Conservation (phyloP, 495 filamentous ascomycete species). For the Pseudoneurospora amorphoporcata region DNA sequence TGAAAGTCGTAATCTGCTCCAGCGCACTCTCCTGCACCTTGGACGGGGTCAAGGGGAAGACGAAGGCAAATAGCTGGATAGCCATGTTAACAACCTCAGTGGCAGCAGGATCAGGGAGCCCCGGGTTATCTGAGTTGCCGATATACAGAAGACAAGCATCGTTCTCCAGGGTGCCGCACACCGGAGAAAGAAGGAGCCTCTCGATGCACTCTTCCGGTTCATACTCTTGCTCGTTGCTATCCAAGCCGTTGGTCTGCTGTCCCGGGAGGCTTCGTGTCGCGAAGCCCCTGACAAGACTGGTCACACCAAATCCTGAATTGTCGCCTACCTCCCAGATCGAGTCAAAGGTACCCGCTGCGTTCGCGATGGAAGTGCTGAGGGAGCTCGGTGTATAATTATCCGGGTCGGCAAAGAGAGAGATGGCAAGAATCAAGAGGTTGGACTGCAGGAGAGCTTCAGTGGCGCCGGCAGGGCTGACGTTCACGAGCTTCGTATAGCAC, state of each 20-base stretch:
- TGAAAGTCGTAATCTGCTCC: conserved; percentile 81
- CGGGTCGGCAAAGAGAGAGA: conserved; percentile 87
- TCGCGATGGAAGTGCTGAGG: conserved; percentile 85
- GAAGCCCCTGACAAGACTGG: conserved; percentile 71
- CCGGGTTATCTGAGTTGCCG: conserved; percentile 29
- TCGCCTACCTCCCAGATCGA: conserved; percentile 90
- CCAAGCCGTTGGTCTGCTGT: conserved; percentile 49
- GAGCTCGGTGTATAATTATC: conserved; percentile 77
- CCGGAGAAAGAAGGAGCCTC: conserved; percentile 56
- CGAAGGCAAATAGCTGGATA: conserved; percentile 82
- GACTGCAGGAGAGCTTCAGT: conserved; percentile 82
- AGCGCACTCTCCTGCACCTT: conserved; percentile 93
- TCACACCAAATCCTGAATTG: conserved; percentile 89
- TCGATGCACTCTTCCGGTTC: conserved; percentile 63
- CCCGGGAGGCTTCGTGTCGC: conserved; percentile 59
- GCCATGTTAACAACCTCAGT: conserved; percentile 93
- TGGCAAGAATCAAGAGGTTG: conserved; percentile 83
- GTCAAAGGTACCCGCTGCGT: conserved; percentile 81
- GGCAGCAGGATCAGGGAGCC: conserved; percentile 66
- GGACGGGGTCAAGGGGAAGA: conserved; percentile 73
- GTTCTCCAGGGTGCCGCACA: conserved; percentile 77
- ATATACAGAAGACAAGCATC: conserved; percentile 80
- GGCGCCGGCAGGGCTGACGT: conserved; percentile 68
- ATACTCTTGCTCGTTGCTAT: conserved; percentile 50
- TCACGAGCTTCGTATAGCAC: conserved; percentile 85